Conservation (phyloP, 768 basidiomycete species). For the Cystobasidiopsis lactophilus region DNA sequence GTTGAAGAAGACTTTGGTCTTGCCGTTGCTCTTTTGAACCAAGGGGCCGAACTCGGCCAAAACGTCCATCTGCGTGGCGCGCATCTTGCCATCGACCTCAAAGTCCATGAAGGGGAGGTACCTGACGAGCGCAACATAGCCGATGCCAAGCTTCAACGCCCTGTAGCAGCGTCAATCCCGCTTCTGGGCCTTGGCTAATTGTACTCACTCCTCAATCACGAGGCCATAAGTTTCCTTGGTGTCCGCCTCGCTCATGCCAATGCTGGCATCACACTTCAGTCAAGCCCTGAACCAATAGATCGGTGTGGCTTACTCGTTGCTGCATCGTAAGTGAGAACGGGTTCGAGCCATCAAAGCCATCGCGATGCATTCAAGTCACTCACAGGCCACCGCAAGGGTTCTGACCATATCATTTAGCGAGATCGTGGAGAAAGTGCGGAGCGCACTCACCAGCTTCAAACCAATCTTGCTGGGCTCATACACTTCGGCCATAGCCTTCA, state of each 20-base stretch:
- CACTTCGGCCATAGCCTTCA: conserved; percentile 33
- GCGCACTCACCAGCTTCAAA: no score
- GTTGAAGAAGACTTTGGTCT: conserved; percentile 27
- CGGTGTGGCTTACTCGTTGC: no score
- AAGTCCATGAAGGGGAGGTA: conserved; percentile 2
- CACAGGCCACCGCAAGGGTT: conserved; percentile 1
- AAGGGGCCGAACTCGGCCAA: conserved; percentile 26
- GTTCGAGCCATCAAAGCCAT: no score
- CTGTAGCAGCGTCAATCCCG: no score
- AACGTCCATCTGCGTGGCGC: conserved; percentile 28
- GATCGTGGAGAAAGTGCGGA: no score
- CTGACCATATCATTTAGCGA: no score
- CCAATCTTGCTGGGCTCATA: conserved; percentile 35
- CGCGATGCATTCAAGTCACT: no score
- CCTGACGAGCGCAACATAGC: not conserved
- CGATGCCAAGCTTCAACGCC: not conserved
- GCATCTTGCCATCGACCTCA: conserved; percentile 12
- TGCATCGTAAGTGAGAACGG: no score
- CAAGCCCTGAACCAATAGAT: no score
- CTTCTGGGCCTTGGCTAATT: no score
- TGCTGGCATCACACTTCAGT: not conserved
- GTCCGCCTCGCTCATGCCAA: conserved; percentile 3
- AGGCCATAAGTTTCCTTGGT: conserved; percentile 2
- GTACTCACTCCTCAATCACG: not conserved
- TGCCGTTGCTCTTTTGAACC: conserved; percentile 22